Evolutionary conservation across 345 rosid genomes (phyloP).

Genomic region (Salix brachista): DNA sequence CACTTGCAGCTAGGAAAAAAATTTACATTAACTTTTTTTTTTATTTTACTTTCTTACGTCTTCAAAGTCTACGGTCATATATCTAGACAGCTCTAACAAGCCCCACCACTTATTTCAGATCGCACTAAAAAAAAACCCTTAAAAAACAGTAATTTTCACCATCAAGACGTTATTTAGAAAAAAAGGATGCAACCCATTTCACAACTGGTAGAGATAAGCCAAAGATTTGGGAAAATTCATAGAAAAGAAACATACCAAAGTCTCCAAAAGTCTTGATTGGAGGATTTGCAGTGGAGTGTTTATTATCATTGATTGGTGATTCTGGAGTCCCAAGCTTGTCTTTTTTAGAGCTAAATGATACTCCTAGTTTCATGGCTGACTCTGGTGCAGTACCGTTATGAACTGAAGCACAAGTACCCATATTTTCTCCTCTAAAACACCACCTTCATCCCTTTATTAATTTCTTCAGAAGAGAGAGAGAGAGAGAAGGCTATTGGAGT

Average conservation of each 20-base stretch:
- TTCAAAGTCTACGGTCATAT: not conserved
- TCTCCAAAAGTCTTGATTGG: constrained; percentile 16
- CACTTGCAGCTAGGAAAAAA: not conserved
- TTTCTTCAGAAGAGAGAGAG: constrained; percentile 4
- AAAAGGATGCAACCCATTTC: not conserved
- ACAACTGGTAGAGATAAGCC: not conserved
- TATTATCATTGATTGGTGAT: constrained; percentile 41
- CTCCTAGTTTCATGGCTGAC: constrained; percentile 32
- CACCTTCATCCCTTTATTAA: constrained; percentile 1
- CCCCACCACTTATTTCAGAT: constrained; percentile 25
- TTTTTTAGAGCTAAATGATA: constrained; percentile 29
- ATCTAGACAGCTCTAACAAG: constrained; percentile 12
- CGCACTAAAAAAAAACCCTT: not conserved
- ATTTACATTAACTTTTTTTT: not conserved
- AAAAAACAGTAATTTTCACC: not conserved
- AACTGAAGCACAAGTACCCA: constrained; percentile 54
- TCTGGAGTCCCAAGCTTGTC: constrained; percentile 34
- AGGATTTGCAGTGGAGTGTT: constrained; percentile 5
- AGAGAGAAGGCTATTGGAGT: constrained; percentile 14
- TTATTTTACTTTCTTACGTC: not conserved
- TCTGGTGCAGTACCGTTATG: constrained; percentile 23
- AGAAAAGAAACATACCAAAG: constrained; percentile 23
- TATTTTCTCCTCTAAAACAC: constrained; percentile 8
- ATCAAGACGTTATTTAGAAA: not conserved
- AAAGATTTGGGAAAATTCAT: not conserved